Percentiles rank a stretch among this genome's conserved stretches.
Evolutionary conservation across 768 basidiomycete species (phyloP).

Genomic region (Lactarius evosmus): DNA sequence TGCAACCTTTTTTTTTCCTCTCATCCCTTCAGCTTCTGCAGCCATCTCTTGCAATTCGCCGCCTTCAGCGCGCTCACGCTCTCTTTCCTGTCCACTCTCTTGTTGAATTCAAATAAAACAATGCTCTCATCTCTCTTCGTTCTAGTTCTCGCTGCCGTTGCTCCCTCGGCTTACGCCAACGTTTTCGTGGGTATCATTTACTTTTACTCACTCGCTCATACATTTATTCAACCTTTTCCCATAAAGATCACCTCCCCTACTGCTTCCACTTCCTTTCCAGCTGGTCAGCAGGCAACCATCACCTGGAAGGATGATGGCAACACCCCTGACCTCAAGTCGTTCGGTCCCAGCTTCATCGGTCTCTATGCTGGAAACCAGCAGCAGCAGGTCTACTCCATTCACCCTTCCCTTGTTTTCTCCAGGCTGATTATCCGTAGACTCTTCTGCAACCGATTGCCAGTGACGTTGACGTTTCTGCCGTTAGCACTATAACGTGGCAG

Average conservation of each 20-base stretch:
- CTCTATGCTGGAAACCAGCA: conserved; percentile 62
- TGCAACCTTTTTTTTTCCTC: not conserved
- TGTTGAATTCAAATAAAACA: not conserved
- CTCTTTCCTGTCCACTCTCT: conserved; percentile 26
- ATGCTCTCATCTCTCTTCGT: conserved; percentile 23
- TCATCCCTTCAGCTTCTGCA: not conserved
- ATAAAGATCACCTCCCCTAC: conserved; percentile 58
- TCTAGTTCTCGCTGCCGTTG: conserved; percentile 19
- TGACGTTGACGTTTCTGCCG: conserved; percentile 51
- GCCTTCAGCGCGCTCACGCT: conserved; percentile 17
- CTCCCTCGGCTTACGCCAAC: conserved; percentile 19
- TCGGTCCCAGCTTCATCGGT: conserved; percentile 50
- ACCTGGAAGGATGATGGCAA: conserved; percentile 57
- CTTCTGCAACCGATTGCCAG: conserved; percentile 49
- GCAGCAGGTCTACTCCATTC: conserved; percentile 49
- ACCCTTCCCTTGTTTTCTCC: not conserved
- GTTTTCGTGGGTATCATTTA: conserved; percentile 20
- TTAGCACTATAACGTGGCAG: conserved; percentile 47
- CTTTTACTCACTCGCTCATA: not conserved
- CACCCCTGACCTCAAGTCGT: conserved; percentile 47
- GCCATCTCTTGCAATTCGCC: not conserved
- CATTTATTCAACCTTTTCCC: not conserved
- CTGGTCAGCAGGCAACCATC: conserved; percentile 49
- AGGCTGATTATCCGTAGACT: conserved; percentile 42
- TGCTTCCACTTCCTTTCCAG: conserved; percentile 43